Base-by-base conservation (phyloP, 257 asterid genomes). In the Solanum habrochaites region DNA sequence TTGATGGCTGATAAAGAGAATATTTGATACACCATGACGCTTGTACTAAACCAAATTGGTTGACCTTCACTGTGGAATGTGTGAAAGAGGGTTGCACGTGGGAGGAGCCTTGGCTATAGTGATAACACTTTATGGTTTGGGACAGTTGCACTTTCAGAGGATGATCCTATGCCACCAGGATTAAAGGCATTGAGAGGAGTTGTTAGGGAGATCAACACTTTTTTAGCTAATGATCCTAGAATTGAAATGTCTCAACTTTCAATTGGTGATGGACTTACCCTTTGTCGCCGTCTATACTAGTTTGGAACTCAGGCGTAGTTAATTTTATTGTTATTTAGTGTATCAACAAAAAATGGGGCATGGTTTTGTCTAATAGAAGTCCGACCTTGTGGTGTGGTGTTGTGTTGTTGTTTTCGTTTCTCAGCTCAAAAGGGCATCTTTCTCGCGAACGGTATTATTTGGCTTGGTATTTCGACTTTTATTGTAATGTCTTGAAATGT, bases 101-200 rank as follows among this genome's bases (percentile, higher is more conserved):
- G 94, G 94, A 58, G 94, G 94, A 45, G 84, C 92, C 87, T 92
- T 39, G 94, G 88, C 11, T 93, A 91, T n/a, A n/a, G n/a, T 83
- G 96, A 93, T 89, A 93, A 93, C 89, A 93, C 95, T 71, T 52
- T 93, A 13, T 92, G 93, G 93, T 86, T 87, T 49, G 95, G 95
- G 0, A 90, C 93, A 0, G 94, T 93, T 86, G 93, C 94, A 39
- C 66, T 87, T 87, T 78, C 71, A 1, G 90, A 89, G 1, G 90
- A 91, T 20, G 89, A 90, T 21, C 93, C 91, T 21, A 89, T 92
- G 91, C 69, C 87, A 52, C 92, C 91, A 9, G 62, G 25, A 0
- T 87, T 89, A 9, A 93, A 91, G 23, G 90, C 49, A 6, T 58
- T 40, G 31, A 88, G 94, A 20, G 70, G 86, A 25, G 56, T 58